Conservation (phyloP, 1,284 basidiomycete species). For the Lignosus rhinocerotis region DNA sequence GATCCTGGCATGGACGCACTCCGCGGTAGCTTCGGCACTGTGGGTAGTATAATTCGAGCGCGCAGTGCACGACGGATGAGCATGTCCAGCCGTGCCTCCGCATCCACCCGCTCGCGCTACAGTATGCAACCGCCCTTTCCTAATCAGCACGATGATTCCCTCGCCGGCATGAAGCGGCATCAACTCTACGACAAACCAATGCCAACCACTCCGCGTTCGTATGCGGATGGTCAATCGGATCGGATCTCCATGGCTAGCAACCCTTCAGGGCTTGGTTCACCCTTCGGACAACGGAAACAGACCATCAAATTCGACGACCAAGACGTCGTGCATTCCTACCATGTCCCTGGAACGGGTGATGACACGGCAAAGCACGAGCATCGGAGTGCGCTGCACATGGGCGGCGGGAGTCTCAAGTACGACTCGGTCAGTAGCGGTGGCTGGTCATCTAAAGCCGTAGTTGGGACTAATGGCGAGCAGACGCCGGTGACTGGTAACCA, state of each 20-base stretch:
- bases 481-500: slow-evolving; percentile 4
- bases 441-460: slow-evolving; percentile 22
- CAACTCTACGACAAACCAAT: slow-evolving; percentile 82
- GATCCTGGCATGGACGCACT: slow-evolving; percentile 89
- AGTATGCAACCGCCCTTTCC: slow-evolving; percentile 21
- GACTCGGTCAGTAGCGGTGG: slow-evolving; percentile 25
- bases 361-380: slow-evolving; percentile 55
- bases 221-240: slow-evolving; percentile 27
- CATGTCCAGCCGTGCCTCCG: slow-evolving; percentile 46
- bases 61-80: slow-evolving; percentile 65
- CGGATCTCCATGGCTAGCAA: slow-evolving; percentile 33
- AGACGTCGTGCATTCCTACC: slow-evolving; percentile 75
- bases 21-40: slow-evolving; percentile 84
- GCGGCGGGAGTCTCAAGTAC: slow-evolving; percentile 17
- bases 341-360: slow-evolving; percentile 43
- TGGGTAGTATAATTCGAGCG: slow-evolving; percentile 89
- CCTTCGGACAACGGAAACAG: slow-evolving; percentile 47
- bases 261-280: slow-evolving; percentile 25
- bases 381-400: slow-evolving; percentile 32
- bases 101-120: slow-evolving; percentile 29
- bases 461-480: slow-evolving; percentile 25
- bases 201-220: slow-evolving; percentile 25
- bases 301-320: slow-evolving; percentile 75
- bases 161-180: slow-evolving; percentile 62
- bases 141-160: slow-evolving; percentile 22